Base-by-base conservation (phyloP, 306 rosid species). In the Begonia loranthoides region DNA sequence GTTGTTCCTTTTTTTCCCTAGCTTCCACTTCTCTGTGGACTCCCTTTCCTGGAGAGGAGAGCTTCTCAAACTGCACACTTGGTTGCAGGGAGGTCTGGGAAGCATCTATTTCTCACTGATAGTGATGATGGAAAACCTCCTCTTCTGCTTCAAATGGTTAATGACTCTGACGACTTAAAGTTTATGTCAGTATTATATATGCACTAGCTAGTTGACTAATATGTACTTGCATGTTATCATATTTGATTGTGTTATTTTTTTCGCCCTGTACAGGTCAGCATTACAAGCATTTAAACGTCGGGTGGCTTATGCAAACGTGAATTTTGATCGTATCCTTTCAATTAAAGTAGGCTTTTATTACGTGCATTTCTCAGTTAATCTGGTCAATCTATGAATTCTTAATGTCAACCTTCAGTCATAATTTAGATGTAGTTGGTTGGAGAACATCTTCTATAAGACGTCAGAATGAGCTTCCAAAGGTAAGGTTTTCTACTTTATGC, bases 401-500 rank as follows among this genome's bases (percentile, higher is more conserved):
- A 52, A 62, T 73, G 76, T 71, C 61, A 59, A 14, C 22, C 79
- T 72, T 79, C 70, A 84, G 87, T 70, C 54, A 13, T 22, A 51
- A 58, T 61, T 39, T 81, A 86, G 95, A 90, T 74, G 76, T 90
- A 87, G 99, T 90, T 58, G 99, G 99, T 58, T 90, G 99, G 99
- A 72, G 94, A 66, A 90, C 95, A n/a, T 90, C 99, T 56, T 90
- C 99, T 9, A 90, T 90, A 61, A 78, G 99, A 52, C 95, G 92
- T 65, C 92, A 82, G 64, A 72, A 72, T 75, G 99, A 90, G 76
- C 95, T 90, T 67, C 99, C 95, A 13, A 80, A 78, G 87, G 99
- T 80, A 69, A 44, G 56, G 19, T 57, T 67, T 67, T 50, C 12
- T 50, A 51, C 51, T 52, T 63, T 15, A 11, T 57, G 43, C 52